Evolutionary conservation across 1,284 basidiomycete species (phyloP), one percentile per base, ranked within the genome.

Genomic region (Pseudomicrostroma phylloplanum): DNA sequence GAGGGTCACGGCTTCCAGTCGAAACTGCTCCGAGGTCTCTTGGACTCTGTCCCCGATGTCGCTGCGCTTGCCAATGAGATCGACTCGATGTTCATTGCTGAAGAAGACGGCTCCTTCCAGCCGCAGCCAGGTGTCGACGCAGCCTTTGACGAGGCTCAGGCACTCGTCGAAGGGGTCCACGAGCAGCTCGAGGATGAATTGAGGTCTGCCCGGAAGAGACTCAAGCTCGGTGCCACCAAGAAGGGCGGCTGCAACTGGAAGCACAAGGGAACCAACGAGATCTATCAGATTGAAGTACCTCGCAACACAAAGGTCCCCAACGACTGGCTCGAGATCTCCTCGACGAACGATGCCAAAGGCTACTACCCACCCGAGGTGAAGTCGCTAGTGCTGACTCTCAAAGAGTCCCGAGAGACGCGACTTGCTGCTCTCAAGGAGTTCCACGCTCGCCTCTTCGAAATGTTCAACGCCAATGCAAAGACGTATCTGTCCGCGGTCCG

Each of bases 381-480:
- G 21, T 68, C 70, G 11, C 67, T 79, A 19, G 76, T 79, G 15
- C 76, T 77, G 51, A 64, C 73, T 57, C 72, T 79, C 48, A 79
- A 79, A 60, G 76, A 79, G 61, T 74, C 73, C 19, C 70, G 74
- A 40, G 77, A 79, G 66, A 76, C 71, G 21, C 69, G 74, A 15
- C 63, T 79, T 13, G 76, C 76, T 4, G 73, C 76, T 2, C 62
- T 79, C 30, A 76, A 75, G 63, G 65, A 66, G 36, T 79, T 78
- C 66, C 71, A 74, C 62, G 61, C 59, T 51, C 61, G 59, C 21
- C 64, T 78, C 49, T 90, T 86, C 72, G 84, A 82, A 12, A 90
- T 92, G 80, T 97, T 96, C 76, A 91, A 93, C 76, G 83, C 85
- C 7, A 91, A 96, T 90, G 65, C 63, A 46, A 60, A 65, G 19